Base-by-base conservation (phyloP, 768 basidiomycete species). In the Rickenella mellea region DNA sequence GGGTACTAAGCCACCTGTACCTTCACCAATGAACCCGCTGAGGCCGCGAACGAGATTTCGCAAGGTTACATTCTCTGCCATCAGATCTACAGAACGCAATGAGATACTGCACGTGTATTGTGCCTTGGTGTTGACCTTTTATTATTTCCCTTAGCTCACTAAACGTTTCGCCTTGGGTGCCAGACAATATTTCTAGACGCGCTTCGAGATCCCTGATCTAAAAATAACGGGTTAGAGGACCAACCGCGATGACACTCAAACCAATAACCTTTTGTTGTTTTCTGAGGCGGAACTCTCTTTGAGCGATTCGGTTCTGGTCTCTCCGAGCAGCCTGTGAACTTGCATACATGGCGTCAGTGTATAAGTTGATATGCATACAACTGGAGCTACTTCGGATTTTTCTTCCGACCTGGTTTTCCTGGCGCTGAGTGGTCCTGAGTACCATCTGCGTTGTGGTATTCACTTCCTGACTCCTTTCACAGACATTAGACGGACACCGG, bases 131-230 rank as follows among this genome's bases (percentile, higher is more conserved):
- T 8, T 14, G 32, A 78, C 85, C 85, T 66, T 78, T 86, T 32
- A 92, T 63, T 38, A 93, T 80, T 49, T 83, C 80, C 45, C 83
- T 71, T 72, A 92, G 74, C 59, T 92, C 84, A 22, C 74, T 76
- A 42, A 89, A 66, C 5, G 88, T 80, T 61, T 94, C 88, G 69
- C 92, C 92, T 54, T 90, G 82, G 30, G 86, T 87, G 15, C 88
- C 90, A 5, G 91, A 94, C 14, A 96, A 73, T 6, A 96, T 80
- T 62, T 93, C 91, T n/a, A 96, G 89, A 33, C 87, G 78, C 15
- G 91, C 91, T 64, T 96, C 92, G 27, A 96, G 77, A 63, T 96
- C 92, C 17, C 91, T 86, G 60, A 96, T 92, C 88, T 96, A 52
- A 38, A 29, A 28, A 24, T 14, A 26, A 28, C 36, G 31, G 25